Conservation (phyloP, 257 asterid species). For the Nicotiana attenuata region DNA sequence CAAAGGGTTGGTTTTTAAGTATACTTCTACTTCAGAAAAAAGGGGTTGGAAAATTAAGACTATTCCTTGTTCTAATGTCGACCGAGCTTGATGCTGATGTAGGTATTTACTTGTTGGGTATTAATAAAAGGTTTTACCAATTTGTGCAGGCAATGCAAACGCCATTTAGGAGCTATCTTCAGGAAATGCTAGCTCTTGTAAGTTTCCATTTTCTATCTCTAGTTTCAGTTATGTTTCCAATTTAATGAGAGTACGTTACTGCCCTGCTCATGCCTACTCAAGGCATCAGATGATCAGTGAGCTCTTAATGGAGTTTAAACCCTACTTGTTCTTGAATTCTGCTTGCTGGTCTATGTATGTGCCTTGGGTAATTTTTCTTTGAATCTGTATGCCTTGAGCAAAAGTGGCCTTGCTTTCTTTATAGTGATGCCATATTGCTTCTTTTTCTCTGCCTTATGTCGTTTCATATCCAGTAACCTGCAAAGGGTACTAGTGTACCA, state of each 20-base stretch:
- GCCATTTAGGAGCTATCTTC: slow-evolving; percentile 81
- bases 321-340: not conserved
- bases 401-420: not conserved
- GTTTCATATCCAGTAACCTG: not conserved
- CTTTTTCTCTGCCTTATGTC: not conserved
- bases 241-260: not conserved
- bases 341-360: not conserved
- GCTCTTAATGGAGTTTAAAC: not conserved
- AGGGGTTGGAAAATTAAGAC: not conserved
- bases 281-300: not conserved
- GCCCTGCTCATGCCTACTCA: not conserved
- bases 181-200: slow-evolving; percentile 76
- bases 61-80: not conserved
- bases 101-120: not conserved
- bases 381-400: not conserved
- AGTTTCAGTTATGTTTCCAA: not conserved
- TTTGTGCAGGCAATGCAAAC: slow-evolving; percentile 78
- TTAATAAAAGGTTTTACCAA: not conserved
- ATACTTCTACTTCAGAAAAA: no score
- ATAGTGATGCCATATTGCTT: not conserved
- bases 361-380: not conserved
- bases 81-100: not conserved
- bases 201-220: slow-evolving; percentile 24
- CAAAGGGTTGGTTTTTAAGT: no score
- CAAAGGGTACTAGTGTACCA: not conserved